Base-by-base conservation (phyloP, 2,329 filamentous ascomycete species). In the Orbilia quercus region DNA sequence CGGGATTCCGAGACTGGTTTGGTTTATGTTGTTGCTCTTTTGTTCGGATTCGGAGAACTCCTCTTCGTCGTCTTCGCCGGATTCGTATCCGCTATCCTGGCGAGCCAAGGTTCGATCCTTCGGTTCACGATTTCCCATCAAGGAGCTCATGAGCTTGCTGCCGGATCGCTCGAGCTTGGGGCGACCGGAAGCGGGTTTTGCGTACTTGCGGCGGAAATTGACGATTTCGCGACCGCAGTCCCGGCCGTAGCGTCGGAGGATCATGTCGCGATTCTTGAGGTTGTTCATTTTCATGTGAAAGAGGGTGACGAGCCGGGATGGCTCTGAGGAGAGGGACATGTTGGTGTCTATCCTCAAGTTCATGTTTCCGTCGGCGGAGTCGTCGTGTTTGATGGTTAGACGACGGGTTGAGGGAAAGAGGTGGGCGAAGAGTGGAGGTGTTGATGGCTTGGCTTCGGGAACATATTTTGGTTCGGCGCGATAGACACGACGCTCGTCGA, bases 271-370 rank as follows among this genome's bases (percentile, higher is more conserved):
- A 77, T 88, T 88, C 78, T 88, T 89, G 63, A 98, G 83, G 80
- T 98, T 92, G 80, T 96, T 89, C 92, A 99, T 96, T 78, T 92
- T 90, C 72, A 98, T 84, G 81, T 99, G 94, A 82, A 97, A 98
- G 51, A 99, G 88, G 3, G 88, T 91, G 77, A 90, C 86, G 77
- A 88, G 87, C 75, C 88, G 86, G 75, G 86, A 86, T 58, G 82
- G 82, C 44, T 85, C 84, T 42, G 86, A 85, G 23, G 85, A 84
- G 44, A 75, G 66, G n/a, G 76, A 67, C 48, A 91, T 86, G 75
- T 90, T 84, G 4, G 91, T 94, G 79, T 96, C 93, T 69, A 98
- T 85, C 31, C 93, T 89, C 66, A 99, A 85, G 80, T 98, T 98
- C 92, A 97, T 96, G 83, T 97, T 96, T 36, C 94, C 94, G 80